Conservation (phyloP, 2,329 filamentous ascomycete species). For the Epichloe elymi region DNA sequence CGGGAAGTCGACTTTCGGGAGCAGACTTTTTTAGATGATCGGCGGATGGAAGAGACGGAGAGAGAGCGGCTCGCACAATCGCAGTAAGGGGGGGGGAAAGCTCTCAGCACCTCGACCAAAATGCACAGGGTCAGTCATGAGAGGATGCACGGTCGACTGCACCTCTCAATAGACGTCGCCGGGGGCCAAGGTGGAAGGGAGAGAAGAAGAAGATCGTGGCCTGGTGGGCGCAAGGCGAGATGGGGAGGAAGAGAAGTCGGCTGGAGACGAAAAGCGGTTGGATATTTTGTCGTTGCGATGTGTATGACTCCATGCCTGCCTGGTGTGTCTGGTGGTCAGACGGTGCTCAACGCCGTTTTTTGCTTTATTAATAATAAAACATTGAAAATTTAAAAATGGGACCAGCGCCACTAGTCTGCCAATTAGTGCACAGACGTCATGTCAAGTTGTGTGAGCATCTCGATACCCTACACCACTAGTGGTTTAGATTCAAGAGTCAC, state of each 20-base stretch:
- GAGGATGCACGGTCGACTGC: slow-evolving; percentile 12
- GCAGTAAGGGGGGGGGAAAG: not conserved
- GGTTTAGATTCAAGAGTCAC: too few relatives aligned
- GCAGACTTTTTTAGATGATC: not conserved
- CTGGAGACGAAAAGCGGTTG: not conserved
- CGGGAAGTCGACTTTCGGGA: not conserved
- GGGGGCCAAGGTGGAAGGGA: slow-evolving; percentile 3
- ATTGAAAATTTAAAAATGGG: not conserved
- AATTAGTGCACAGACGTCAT: not conserved
- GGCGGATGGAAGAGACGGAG: not conserved
- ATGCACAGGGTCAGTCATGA: slow-evolving; percentile 19
- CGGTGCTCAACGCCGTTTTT: too few relatives aligned
- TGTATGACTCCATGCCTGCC: not conserved
- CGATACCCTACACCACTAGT: too few relatives aligned
- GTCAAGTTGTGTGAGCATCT: not conserved
- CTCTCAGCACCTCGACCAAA: slow-evolving; percentile 20
- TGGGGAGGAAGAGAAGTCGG: not conserved
- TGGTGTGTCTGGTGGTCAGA: not conserved
- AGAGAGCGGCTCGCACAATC: not conserved
- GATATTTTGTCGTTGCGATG: too few relatives aligned
- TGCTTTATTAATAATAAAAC: too few relatives aligned
- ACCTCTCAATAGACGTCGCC: slow-evolving; percentile 11
- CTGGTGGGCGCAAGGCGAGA: slow-evolving; percentile 1
- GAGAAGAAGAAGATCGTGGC: slow-evolving; percentile 2
- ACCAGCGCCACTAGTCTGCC: not conserved